A percentile compares a stretch with the other conserved stretches of the same genome.
These are phyloP conservation scores for Tolypocladium tropicale DNA, from an alignment of 2,329 filamentous ascomycete genomes.

Conservation along the genomic window DNA sequence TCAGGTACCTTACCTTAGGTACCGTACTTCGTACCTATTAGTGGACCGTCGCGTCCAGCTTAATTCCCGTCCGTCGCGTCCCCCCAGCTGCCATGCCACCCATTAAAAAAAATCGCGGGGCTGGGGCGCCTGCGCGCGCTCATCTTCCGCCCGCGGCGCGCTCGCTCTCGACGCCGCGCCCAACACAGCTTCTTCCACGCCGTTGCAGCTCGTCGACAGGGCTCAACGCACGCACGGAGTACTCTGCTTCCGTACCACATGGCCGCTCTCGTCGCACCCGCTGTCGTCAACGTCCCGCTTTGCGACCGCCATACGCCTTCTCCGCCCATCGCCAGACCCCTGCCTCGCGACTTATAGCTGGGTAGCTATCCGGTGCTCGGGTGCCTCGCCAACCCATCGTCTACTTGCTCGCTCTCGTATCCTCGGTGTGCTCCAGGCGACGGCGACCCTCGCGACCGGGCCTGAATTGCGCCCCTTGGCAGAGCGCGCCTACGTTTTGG, in stretches of 20 bases:
- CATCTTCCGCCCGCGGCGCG: not conserved
- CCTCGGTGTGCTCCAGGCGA: not conserved
- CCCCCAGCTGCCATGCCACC: no score
- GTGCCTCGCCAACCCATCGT: not conserved
- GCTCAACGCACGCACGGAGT: not conserved
- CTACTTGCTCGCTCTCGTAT: not conserved
- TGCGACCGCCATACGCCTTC: not conserved
- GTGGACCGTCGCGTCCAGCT: not conserved
- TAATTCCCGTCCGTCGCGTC: not conserved
- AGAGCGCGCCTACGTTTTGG: no score
- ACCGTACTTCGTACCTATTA: no score
- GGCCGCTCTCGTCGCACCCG: not conserved
- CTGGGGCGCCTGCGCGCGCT: not conserved
- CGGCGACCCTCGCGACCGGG: not conserved
- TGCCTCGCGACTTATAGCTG: no score
- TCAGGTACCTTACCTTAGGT: no score
- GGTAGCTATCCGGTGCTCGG: not conserved
- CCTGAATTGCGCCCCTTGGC: no score
- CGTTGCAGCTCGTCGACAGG: not conserved
- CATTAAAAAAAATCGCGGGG: not conserved
- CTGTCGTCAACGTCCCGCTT: not conserved
- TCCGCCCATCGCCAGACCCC: not conserved
- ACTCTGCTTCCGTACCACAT: not conserved
- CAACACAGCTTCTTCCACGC: not conserved
- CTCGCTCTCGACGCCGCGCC: not conserved